phyloP scores from a whole-genome alignment of 202 grass and related monocot genomes.

The Elaeis oleifera region DNA sequence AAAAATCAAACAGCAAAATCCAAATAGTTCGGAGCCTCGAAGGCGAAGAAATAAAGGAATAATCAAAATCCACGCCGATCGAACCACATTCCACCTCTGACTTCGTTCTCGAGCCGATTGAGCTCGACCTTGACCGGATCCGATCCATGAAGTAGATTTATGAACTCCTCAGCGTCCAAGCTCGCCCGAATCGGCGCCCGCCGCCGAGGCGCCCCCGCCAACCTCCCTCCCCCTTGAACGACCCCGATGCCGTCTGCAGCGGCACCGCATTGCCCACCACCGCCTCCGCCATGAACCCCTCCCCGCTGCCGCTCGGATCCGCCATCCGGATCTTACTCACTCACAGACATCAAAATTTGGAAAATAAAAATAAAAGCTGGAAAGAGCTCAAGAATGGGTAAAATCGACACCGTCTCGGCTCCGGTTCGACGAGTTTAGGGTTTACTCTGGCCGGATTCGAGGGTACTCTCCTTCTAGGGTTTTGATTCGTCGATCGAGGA shows the following conservation, averaged over 20 bases:
- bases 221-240: conserved; percentile 35
- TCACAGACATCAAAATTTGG: background rate
- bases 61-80: background rate
- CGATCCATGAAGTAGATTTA: conserved; percentile 93
- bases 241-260: conserved; percentile 14
- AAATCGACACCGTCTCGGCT: background rate
- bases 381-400: background rate
- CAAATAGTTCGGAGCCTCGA: too few species aligned
- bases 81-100: conserved; percentile 46
- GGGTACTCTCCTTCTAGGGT: background rate
- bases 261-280: conserved; percentile 28
- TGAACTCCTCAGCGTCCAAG: conserved; percentile 93
- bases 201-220: conserved; percentile 19
- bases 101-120: conserved; percentile 90
- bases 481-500: conserved; percentile 6
- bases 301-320: conserved; percentile 25
- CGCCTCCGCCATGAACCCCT: conserved; percentile 26
- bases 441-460: too few species aligned
- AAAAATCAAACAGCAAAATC: background rate
- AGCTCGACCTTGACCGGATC: conserved; percentile 97
- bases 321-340: conserved; percentile 75
- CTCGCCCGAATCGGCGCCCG: conserved; percentile 46
- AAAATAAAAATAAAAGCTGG: background rate
- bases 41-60: background rate
- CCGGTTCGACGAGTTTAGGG: background rate